Evolutionary conservation across 2,329 filamentous ascomycete genomes (phyloP), one percentile per base, ranked within the genome.

Genomic region (Aspergillus neotritici): DNA sequence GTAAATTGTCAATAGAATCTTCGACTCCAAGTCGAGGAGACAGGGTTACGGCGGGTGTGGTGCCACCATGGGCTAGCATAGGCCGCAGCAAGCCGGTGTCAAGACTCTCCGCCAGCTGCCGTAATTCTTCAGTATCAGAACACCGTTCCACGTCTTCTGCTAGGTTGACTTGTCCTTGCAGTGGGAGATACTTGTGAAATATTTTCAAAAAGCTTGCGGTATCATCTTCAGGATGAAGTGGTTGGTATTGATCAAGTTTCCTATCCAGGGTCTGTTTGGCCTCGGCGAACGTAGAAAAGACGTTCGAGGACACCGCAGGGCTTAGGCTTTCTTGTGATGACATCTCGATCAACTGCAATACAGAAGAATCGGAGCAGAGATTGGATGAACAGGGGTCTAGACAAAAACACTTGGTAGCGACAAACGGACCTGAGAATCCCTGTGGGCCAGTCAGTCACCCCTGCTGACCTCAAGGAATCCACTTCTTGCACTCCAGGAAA

Each of bases 1-100:
- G n/a, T n/a, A n/a, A n/a, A n/a, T 49, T 44, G 9, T 57, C 48
- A 21, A 54, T 50, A 12, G 53, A 50, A 37, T 53, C 50, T 41
- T 52, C 47, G 28, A 47, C 44, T 10, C 42, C 49, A 36, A 39
- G 32, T 9, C 45, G 41, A 13, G 48, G 49, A 39, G 50, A 52
- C 21, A 46, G 47, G 16, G 43, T 47, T 29, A 51, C 34, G n/a
- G 43, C 40, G 21, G 46, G 45, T 16, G 50, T 53, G 30, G 43
- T 47, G 34, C 50, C 48, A 30, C 44, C 49, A 17, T 44, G 34
- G 33, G 50, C 50, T 47, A 48, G 48, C 42, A 57, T 38, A 28
- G 52, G 55, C 5, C 43, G 43, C 25, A 56, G 43, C 28, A 57
- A 34, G 10, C 52, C 44, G 21, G 9, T 46, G 31, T 42, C 44